phyloP scores from a whole-genome alignment of 495 filamentous ascomycete genomes.

The Neurospora sp. region DNA sequence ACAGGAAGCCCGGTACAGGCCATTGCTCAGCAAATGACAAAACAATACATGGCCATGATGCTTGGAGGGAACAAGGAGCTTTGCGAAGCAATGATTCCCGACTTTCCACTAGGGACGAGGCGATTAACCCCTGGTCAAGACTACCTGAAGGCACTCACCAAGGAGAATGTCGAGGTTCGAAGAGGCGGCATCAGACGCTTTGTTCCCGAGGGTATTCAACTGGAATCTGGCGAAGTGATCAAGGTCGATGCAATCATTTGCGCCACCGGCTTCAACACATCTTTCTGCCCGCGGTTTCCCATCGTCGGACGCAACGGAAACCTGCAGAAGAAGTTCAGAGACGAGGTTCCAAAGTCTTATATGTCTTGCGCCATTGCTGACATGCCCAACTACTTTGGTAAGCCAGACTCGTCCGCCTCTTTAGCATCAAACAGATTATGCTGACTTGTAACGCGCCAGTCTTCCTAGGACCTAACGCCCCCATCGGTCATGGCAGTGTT shows the following conservation, averaged over 20 bases:
- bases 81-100: constrained; percentile 48
- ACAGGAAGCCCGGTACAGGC: constrained; percentile 27
- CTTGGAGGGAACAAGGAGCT: constrained; percentile 30
- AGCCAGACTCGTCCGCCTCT: constrained; percentile 5
- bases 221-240: constrained; percentile 43
- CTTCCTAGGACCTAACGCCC: constrained; percentile 39
- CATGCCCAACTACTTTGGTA: constrained; percentile 42
- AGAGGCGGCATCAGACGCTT: constrained; percentile 46
- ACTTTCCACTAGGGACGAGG: constrained; percentile 55
- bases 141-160: constrained; percentile 53
- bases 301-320: constrained; percentile 44
- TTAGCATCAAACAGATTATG: neutral
- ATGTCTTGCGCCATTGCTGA: constrained; percentile 35
- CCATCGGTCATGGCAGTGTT: constrained; percentile 40
- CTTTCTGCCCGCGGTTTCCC: constrained; percentile 52
- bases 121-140: constrained; percentile 59
- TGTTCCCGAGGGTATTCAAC: constrained; percentile 48
- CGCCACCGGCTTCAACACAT: constrained; percentile 57
- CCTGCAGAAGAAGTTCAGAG: constrained; percentile 31
- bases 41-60: constrained; percentile 36
- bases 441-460: constrained; percentile 20
- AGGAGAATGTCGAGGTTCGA: constrained; percentile 52
- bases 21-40: constrained; percentile 22
- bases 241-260: constrained; percentile 57
- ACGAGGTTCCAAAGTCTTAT: constrained; percentile 30